Base-by-base conservation (phyloP, 2,329 filamentous ascomycete species). In the Ramularia endophylla region DNA sequence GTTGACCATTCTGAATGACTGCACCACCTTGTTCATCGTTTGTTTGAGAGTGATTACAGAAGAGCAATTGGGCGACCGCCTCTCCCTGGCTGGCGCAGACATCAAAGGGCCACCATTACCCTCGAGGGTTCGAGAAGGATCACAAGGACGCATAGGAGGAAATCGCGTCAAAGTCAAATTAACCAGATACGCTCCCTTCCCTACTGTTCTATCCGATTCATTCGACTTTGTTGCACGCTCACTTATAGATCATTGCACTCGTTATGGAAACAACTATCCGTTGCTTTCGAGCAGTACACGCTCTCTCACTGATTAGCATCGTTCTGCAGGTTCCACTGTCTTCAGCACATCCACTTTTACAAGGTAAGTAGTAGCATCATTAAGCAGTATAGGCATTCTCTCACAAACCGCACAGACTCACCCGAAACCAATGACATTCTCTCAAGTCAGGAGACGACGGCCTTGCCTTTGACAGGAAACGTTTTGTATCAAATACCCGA, bases 291-390 rank as follows among this genome's bases (percentile, higher is more conserved):
- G 51, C 47, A 40, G 41, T 40, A 30, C 41, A 46, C 42, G 32
- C 54, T 18, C 49, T 59, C 34, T 47, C 52, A 41, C 53, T 61
- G 49, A 58, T 58, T 38, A 46, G 42, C 27, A 17, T 34, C 20
- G 38, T 51, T 34, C 33, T 43, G 41, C 57, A 59, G 51, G 47
- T 53, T 16, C 45, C 50, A 32, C 37, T 42, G 20, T 53, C 47
- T 35, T 51, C 41, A 16, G 55, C 54, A 36, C 47, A 49, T 38
- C 56, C 57, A 30, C 43, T 53, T 38, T 38, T 43, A 31, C 40
- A 36, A 13, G 48, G 48, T 47, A 13, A 27, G 43, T 29, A 11
- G 4, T 20, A 5, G 34, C 15, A 29, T 18, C 8, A 19, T 8
- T n/a, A n/a, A 22, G 34, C 13, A 18, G 13, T 18, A 17, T 18